phyloP scores from a whole-genome alignment of 164 flowering plant species.

The Tetrastigma voinierianum region DNA sequence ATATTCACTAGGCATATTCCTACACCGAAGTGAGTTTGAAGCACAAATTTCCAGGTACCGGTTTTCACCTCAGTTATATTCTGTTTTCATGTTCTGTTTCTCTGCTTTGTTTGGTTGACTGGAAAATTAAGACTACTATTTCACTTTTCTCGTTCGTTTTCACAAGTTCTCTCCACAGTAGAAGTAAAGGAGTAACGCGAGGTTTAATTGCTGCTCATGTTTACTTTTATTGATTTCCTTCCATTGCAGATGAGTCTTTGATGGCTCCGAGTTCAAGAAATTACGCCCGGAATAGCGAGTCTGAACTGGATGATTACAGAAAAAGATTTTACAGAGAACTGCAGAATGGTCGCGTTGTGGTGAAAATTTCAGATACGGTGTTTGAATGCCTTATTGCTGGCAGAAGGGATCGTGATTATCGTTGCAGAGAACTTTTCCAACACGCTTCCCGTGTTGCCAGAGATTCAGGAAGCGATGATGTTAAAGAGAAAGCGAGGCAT shows the following conservation, averaged over 20 bases:
- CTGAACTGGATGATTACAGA: conserved; percentile 27
- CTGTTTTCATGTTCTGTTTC: neutral
- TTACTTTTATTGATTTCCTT: neutral
- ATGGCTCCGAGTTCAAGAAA: conserved; percentile 12
- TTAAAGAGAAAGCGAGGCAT: conserved; percentile 40
- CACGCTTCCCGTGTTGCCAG: conserved; percentile 37
- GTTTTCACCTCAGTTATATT: no score
- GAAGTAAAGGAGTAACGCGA: neutral
- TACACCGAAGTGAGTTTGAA: no score
- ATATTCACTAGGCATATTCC: no score
- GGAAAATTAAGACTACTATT: no score
- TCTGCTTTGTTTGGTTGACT: conserved; percentile 1
- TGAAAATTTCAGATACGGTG: conserved; percentile 16
- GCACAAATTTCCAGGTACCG: no score
- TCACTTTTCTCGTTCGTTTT: no score
- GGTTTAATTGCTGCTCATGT: no score
- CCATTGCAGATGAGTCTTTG: conserved; percentile 7
- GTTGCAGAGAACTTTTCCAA: conserved; percentile 25
- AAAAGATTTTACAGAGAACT: conserved; percentile 27
- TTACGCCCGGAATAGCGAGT: conserved; percentile 3
- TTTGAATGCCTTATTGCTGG: conserved; percentile 43
- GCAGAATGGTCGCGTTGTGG: conserved; percentile 18
- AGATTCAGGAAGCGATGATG: conserved; percentile 18
- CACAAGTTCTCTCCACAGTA: neutral
- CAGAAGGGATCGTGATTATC: conserved; percentile 25